Conservation (phyloP, 108 stramenopile species). For the Nitzschia sp. region DNA sequence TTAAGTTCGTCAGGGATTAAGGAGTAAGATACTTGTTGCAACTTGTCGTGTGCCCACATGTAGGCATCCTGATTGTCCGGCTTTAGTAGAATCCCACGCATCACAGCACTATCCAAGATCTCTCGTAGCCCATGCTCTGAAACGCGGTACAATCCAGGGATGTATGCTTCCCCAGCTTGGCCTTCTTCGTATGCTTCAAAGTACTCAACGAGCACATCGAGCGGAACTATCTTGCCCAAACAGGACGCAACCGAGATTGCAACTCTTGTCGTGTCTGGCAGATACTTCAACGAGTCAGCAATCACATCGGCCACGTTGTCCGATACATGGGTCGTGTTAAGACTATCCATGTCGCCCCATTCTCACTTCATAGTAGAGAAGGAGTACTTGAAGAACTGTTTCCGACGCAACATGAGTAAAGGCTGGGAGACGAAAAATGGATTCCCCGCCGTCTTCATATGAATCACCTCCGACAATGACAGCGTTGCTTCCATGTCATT, state of each 20-base stretch:
- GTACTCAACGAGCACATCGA: conserved; percentile 18
- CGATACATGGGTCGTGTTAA: conserved; percentile 36
- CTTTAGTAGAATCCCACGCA: conserved; percentile 22
- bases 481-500: conserved; percentile 8
- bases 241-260: conserved; percentile 47
- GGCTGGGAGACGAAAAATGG: conserved; percentile 59
- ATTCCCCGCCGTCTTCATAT: conserved; percentile 63
- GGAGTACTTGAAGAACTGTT: conserved; percentile 42
- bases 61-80: conserved; percentile 16
- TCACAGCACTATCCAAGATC: conserved; percentile 19
- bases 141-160: neutral
- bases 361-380: conserved; percentile 44
- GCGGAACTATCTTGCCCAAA: conserved; percentile 40
- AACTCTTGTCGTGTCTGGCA: conserved; percentile 12
- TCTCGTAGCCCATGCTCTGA: conserved; percentile 12
- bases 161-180: neutral
- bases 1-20: conserved; percentile 17
- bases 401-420: conserved; percentile 38
- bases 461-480: conserved; percentile 44
- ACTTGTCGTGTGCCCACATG: conserved; percentile 46
- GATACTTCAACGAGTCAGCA: conserved; percentile 27
- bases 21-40: conserved; percentile 38
- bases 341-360: conserved; percentile 47
- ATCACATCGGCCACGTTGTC: conserved; percentile 61
- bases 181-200: conserved; percentile 6